Percentiles rank a stretch among this genome's conserved stretches.
These are phyloP conservation scores for Epichloe brachyelytri DNA, from an alignment of 2,329 filamentous ascomycete species.

Conservation along the genomic window DNA sequence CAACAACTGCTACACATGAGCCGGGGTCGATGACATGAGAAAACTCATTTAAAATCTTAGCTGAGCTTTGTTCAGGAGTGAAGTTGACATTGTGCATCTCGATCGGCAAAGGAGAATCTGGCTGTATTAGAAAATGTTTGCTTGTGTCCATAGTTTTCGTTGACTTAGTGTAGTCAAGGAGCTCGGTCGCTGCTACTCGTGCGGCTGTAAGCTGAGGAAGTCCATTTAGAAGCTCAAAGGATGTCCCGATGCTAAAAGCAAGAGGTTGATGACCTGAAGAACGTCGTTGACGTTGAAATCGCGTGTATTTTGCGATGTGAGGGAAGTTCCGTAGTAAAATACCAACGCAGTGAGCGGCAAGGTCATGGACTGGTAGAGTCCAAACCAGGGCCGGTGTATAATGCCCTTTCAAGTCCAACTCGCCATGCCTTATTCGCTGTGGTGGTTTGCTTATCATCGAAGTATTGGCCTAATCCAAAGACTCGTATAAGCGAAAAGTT, in stretches of 20 bases:
- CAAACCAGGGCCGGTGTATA: slow-evolving; percentile 59
- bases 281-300: slow-evolving; percentile 43
- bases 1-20: slow-evolving; percentile 65
- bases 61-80: background rate
- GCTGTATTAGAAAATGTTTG: slow-evolving; percentile 22
- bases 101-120: slow-evolving; percentile 29
- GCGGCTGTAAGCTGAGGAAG: slow-evolving; percentile 72
- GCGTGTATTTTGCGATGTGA: slow-evolving; percentile 39
- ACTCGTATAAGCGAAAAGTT: slow-evolving; percentile 70
- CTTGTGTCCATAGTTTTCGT: background rate
- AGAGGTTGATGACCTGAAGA: slow-evolving; percentile 64
- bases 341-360: slow-evolving; percentile 65
- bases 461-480: slow-evolving; percentile 60
- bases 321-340: slow-evolving; percentile 66
- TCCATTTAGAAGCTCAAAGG: slow-evolving; percentile 54
- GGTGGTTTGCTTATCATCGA: slow-evolving; percentile 47
- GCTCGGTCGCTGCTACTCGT: slow-evolving; percentile 55
- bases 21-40: slow-evolving; percentile 50
- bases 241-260: slow-evolving; percentile 71
- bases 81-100: slow-evolving; percentile 47
- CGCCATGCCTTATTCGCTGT: slow-evolving; percentile 39
- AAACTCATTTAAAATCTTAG: background rate
- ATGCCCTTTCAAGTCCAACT: slow-evolving; percentile 52
- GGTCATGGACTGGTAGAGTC: slow-evolving; percentile 60
- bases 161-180: slow-evolving; percentile 52